phyloP scores from a whole-genome alignment of 2,329 filamentous ascomycete genomes.

The Claviceps fusiformis region DNA sequence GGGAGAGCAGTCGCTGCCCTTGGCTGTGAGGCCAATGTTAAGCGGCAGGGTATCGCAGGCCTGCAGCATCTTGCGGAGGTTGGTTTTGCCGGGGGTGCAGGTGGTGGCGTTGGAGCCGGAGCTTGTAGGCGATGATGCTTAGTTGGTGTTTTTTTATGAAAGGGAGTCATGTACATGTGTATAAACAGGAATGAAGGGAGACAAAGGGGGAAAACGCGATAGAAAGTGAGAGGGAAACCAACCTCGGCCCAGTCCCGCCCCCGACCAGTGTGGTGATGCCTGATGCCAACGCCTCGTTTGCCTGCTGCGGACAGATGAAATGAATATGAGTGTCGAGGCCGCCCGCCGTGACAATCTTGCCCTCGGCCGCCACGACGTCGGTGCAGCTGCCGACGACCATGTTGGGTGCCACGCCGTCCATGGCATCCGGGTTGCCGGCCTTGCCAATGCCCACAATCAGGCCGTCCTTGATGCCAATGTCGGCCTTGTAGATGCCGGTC shows the following conservation, averaged over 20 bases:
- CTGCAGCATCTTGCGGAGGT: slow-evolving; percentile 82
- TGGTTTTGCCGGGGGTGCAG: slow-evolving; percentile 74
- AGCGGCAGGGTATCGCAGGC: slow-evolving; percentile 69
- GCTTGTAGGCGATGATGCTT: slow-evolving; percentile 23
- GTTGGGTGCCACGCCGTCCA: slow-evolving; percentile 68
- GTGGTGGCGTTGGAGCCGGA: slow-evolving; percentile 87
- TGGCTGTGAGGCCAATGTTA: slow-evolving; percentile 84
- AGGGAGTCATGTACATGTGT: background rate
- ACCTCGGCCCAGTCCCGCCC: slow-evolving; percentile 84
- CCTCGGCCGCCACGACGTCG: slow-evolving; percentile 82
- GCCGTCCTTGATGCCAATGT: slow-evolving; percentile 85
- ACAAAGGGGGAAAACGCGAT: background rate
- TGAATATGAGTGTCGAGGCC: slow-evolving; percentile 87
- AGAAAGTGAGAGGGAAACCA: slow-evolving; percentile 10
- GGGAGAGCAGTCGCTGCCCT: slow-evolving; percentile 73
- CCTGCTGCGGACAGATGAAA: slow-evolving; percentile 90
- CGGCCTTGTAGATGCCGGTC: slow-evolving; percentile 88
- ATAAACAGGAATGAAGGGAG: background rate
- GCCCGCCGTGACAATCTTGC: slow-evolving; percentile 81
- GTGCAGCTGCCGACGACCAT: slow-evolving; percentile 81
- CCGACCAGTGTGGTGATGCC: slow-evolving; percentile 86
- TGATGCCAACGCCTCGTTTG: slow-evolving; percentile 65
- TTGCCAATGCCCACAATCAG: slow-evolving; percentile 83
- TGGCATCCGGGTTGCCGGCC: slow-evolving; percentile 91
- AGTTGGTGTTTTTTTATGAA: too few relatives aligned